Base-by-base conservation (phyloP, 768 basidiomycete genomes). In the Tricholoma furcatifolium region DNA sequence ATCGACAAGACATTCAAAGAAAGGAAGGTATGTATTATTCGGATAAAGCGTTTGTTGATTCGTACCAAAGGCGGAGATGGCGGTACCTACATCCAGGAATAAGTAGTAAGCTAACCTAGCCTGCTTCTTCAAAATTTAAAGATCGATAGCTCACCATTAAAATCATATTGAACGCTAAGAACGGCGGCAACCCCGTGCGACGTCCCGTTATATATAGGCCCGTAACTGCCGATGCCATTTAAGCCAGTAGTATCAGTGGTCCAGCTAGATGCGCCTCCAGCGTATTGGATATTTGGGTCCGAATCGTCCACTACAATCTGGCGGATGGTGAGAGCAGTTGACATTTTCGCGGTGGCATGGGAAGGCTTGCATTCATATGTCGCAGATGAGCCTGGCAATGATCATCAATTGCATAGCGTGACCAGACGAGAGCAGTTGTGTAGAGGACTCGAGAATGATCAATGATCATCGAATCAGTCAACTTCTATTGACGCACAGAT, bases 261-360 rank as follows among this genome's bases (percentile, higher is more conserved):
- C 47, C 47, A 47, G 10, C 21, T 21, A 7, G 27, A 27, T n/a
- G 24, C 2, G 15, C 36, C 47, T 8, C 36, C 47, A 7, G 35
- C 36, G 11, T 47, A 47, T 39, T 6, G 1, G 15, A 47, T 47
- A 24, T 36, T 21, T 18, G 23, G 21, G 47, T 47, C 47, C 9
- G 47, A 47, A 47, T 47, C 47, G 21, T 47, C 47, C 10, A 47
- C 47, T 8, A 47, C 18, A 15, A 47, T 47, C 14, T 47, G 20
- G 21, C 47, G 47, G 11, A 47, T 41, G 38, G 2, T 17, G n/a
- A n/a, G 15, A n/a, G 38, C n/a, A 39, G 14, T 17, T 39, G 38
- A 39, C n/a, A 39, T n/a, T 7, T 15, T 20, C 4, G 7, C 27
- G 7, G 27, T 27, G 27, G 27, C 7, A 27, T 27, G 27, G 4